These are phyloP conservation scores for Hypomyces rosellus DNA, from an alignment of 2,329 filamentous ascomycete genomes.

Conservation along the genomic window DNA sequence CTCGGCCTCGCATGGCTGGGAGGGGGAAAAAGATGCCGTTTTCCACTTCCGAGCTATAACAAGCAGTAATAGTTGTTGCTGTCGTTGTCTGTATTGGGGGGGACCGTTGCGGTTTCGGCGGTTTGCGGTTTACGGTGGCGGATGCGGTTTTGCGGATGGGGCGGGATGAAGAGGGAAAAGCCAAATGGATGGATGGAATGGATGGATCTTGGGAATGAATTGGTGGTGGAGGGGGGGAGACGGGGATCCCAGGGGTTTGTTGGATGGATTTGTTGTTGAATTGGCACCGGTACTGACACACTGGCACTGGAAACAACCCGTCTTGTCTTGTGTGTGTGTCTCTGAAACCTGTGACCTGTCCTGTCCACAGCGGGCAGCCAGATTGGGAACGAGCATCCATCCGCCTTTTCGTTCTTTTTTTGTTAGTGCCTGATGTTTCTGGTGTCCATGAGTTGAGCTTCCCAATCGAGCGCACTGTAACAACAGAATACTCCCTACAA, in stretches of 20 bases:
- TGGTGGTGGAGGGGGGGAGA: not conserved
- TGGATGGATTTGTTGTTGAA: no score
- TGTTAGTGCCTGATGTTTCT: constrained; percentile 14
- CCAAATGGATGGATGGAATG: not conserved
- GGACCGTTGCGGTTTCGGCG: no score
- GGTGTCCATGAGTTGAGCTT: not conserved
- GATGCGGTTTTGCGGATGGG: no score
- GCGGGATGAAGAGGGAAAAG: not conserved
- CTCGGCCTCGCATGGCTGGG: constrained; percentile 18
- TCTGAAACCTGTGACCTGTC: constrained; percentile 8
- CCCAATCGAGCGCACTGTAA: no score
- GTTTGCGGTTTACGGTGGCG: not conserved
- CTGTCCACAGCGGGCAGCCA: constrained; percentile 6
- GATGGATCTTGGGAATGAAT: not conserved
- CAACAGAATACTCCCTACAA: no score
- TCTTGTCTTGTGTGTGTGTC: not conserved
- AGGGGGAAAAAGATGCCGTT: constrained; percentile 1
- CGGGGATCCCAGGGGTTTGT: not conserved
- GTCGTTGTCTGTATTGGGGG: no score
- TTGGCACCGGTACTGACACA: not conserved
- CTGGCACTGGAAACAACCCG: not conserved
- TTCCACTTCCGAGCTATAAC: no score
- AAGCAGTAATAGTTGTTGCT: no score
- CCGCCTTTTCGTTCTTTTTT: no score
- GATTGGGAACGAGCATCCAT: not conserved